phyloP scores from a whole-genome alignment of 106 monocot genomes.

The Apostasia shenzhenica region DNA sequence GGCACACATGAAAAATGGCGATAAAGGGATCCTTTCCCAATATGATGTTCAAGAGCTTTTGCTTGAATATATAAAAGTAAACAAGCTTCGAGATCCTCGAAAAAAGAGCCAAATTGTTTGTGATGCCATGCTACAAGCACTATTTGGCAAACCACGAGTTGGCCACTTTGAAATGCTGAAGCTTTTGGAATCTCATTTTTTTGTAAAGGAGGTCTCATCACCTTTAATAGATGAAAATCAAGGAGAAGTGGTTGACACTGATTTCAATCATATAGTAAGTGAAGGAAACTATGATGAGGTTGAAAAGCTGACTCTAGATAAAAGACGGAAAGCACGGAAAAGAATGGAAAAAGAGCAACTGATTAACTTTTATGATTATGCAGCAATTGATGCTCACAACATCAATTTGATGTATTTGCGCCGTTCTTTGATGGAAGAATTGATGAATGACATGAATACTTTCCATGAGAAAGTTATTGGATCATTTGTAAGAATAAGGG shows the following conservation, averaged over 20 bases:
- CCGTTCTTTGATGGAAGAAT: constrained; percentile 88
- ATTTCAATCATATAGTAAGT: constrained; percentile 46
- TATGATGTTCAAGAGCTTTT: constrained; percentile 91
- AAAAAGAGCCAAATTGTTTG: constrained; percentile 84
- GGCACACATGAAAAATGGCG: constrained; percentile 82
- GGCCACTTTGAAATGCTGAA: constrained; percentile 99
- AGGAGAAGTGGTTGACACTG: constrained; percentile 60
- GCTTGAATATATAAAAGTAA: constrained; percentile 78
- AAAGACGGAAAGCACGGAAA: constrained; percentile 45
- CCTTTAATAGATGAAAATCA: constrained; percentile 56
- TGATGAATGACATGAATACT: constrained; percentile 58
- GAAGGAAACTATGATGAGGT: constrained; percentile 58
- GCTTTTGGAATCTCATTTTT: constrained; percentile 91
- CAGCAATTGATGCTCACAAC: constrained; percentile 90
- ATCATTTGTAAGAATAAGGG: constrained; percentile 93
- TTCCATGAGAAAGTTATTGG: constrained; percentile 80
- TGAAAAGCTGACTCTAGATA: constrained; percentile 26
- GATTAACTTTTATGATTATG: constrained; percentile 68
- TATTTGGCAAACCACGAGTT: constrained; percentile 83
- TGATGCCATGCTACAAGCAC: constrained; percentile 61
- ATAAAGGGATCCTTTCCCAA: constrained; percentile 57
- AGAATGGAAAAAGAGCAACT: constrained; percentile 31
- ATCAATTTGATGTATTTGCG: constrained; percentile 69
- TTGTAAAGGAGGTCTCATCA: constrained; percentile 59
- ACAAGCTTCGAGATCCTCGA: constrained; percentile 90